phyloP scores from a whole-genome alignment of 345 rosid species.

The Rhodamnia argentea region DNA sequence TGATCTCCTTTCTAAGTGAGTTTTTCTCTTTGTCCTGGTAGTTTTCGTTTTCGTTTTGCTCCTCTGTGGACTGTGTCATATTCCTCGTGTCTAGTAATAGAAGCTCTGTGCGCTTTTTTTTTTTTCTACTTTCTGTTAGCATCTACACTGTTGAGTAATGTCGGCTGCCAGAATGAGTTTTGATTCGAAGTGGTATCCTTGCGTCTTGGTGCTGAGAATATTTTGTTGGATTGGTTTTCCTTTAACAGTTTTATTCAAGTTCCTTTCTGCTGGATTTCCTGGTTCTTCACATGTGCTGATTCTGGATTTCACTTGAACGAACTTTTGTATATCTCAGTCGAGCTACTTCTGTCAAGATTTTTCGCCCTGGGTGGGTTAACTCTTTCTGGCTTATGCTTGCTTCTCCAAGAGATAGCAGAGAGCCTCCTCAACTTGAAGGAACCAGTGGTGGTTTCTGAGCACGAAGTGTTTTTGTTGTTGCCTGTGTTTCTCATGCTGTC shows the following conservation, averaged over 20 bases:
- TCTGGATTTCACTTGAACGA: no score
- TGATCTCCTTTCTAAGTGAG: neutral
- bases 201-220: neutral
- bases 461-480: neutral
- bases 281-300: neutral
- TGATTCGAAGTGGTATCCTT: neutral
- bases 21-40: neutral
- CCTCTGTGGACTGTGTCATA: neutral
- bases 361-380: no score
- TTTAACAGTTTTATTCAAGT: neutral
- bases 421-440: neutral
- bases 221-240: neutral
- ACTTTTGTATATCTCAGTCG: no score
- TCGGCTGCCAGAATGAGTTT: neutral
- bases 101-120: neutral
- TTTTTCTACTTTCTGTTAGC: neutral
- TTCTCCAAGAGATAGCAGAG: neutral
- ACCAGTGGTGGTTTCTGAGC: neutral
- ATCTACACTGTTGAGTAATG: neutral
- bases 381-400: neutral
- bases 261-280: neutral
- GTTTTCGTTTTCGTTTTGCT: neutral
- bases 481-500: neutral
- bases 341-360: no score
- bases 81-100: neutral